phyloP scores from a whole-genome alignment of 257 asterid species.

The Agastache rugosa region DNA sequence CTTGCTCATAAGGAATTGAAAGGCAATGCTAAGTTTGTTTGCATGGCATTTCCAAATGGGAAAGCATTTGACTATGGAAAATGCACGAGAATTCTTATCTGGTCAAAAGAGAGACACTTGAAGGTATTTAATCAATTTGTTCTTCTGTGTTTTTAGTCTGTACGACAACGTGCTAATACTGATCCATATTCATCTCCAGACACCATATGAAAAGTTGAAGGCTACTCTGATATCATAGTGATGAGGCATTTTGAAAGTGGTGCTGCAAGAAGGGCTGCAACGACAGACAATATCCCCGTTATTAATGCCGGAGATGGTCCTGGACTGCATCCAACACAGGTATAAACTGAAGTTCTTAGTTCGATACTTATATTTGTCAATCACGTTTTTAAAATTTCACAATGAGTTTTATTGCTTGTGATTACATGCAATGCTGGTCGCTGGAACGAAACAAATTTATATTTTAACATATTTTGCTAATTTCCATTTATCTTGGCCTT shows the following conservation, averaged over 20 bases:
- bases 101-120: constrained; percentile 99
- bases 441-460: not conserved
- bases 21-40: constrained; percentile 25
- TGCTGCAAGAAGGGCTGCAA: constrained; percentile 88
- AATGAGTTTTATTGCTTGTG: not conserved
- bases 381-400: constrained; percentile 3
- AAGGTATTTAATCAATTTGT: constrained; percentile 52
- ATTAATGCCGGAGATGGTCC: constrained; percentile 99
- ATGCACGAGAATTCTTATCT: constrained; percentile 93
- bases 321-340: constrained; percentile 98
- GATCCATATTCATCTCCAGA: constrained; percentile 50
- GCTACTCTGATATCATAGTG: constrained; percentile 90
- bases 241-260: constrained; percentile 99
- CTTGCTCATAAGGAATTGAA: constrained; percentile 39
- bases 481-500: not conserved
- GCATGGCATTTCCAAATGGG: constrained; percentile 37
- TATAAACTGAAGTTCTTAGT: constrained; percentile 30
- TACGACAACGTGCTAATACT: not conserved
- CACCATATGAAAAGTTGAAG: constrained; percentile 89
- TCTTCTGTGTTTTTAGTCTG: constrained; percentile 18
- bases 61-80: constrained; percentile 78
- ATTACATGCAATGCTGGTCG: not conserved
- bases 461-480: not conserved
- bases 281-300: constrained; percentile 77
- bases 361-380: not conserved